Evolutionary conservation across 2,329 filamentous ascomycete genomes (phyloP), one percentile per base, ranked within the genome.

Genomic region (Pyrenophora teres): DNA sequence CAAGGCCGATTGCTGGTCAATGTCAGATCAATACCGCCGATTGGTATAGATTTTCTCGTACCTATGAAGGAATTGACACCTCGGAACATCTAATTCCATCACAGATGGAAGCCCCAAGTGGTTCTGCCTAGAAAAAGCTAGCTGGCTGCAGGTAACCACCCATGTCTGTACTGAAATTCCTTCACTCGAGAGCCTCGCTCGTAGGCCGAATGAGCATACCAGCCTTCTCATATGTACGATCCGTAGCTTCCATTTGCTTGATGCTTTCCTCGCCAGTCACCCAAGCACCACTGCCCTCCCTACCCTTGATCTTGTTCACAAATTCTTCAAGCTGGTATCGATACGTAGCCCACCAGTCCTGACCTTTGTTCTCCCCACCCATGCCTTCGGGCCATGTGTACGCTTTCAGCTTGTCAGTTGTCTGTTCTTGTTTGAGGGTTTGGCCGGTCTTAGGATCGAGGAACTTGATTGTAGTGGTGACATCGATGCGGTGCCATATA

Each of bases 321-420:
- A 76, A 75, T 12, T 63, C 65, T 48, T 74, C 70, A 7, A 75
- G 48, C 55, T 70, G 65, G 40, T 70, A 71, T 10, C 71, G 54
- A 57, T 74, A 74, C 16, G 71, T 73, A 10, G 61, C 54, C 71
- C 73, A 74, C 50, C 50, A 69, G 3, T 49, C 43, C 57, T 71
- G 57, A 5, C 54, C 65, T 47, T 50, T 57, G 32, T 36, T 55
- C 6, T 54, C 55, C 3, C 35, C 66, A 9, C 59, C 71, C 6
- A 59, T 60, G 37, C 25, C 71, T 36, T 67, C 61, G 1, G 63
- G 64, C 70, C 71, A 76, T 12, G 64, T 60, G 40, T 66, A 65
- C 13, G 41, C 53, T 51, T 63, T 65, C 46, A 58, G 48, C 12
- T 36, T 45, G 38, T 62, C 50, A 1, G 39, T 58, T 3, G 47